Evolutionary conservation across 257 asterid genomes (phyloP), one percentile per base, ranked within the genome.

Genomic region (Nicotiana tabacum): DNA sequence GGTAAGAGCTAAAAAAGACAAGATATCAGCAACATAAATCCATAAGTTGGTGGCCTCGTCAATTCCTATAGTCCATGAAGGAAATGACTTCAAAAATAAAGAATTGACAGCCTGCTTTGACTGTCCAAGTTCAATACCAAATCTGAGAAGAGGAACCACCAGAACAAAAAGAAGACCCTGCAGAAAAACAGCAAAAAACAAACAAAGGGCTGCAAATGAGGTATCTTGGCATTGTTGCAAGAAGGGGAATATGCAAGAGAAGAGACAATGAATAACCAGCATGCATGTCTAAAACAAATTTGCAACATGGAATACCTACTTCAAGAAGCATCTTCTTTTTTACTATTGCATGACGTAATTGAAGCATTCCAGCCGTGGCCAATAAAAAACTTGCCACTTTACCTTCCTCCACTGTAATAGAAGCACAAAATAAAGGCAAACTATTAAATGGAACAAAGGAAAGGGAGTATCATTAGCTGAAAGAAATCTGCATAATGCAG

Each of bases 371-470:
- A 85, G 92, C 93, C 78, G 98, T 92, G 77, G 97, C 99, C 92
- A 93, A 89, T 78, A 96, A 98, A 88, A 96, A 96, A 86, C 91
- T 84, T 84, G 98, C 97, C 79, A 90, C 98, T 84, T 90, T 91
- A 76, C 99, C 99, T 93, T 96, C 99, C 90, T 94, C 98, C 93
- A 94, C 98, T 95, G 92, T 87, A 53, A 53, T 53, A 11, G 18
- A 53, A 89, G 68, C 78, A 43, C 84, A 87, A 61, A 83, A 68
- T 43, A 79, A 9, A 66, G 5, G 74, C 82, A 83, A 89, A 77
- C 66, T 60, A 82, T 16, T 82, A 79, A 77, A 80, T 53, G 68
- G 85, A 85, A 76, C 51, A 29, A 55, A 68, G 66, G 17, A 43
- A 77, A 58, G 29, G 7, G 12, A 69, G 46, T 35, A 80, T 85